phyloP scores from a whole-genome alignment of 2,329 filamentous ascomycete genomes.

The Fusarium subglutinans region DNA sequence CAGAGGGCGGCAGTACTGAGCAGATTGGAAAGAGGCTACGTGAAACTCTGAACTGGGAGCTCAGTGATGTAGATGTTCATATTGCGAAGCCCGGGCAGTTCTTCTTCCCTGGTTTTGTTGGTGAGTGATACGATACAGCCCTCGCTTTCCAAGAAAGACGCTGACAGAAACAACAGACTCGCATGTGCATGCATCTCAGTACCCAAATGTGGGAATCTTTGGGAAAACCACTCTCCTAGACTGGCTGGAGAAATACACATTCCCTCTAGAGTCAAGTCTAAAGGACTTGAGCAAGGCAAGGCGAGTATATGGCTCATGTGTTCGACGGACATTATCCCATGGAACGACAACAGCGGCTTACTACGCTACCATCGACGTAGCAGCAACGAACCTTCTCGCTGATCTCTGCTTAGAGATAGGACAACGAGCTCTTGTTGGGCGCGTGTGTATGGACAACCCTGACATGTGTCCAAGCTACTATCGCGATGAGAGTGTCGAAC shows the following conservation, averaged over 20 bases:
- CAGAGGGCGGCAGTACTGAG: conserved; percentile 45
- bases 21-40: conserved; percentile 48
- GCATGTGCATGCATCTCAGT: conserved; percentile 94
- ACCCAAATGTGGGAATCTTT: conserved; percentile 93
- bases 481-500: conserved; percentile 72
- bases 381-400: conserved; percentile 89
- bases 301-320: conserved; percentile 78
- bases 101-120: conserved; percentile 86
- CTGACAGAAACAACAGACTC: conserved; percentile 70
- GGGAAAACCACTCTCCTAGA: conserved; percentile 91
- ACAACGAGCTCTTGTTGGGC: conserved; percentile 89
- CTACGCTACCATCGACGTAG: conserved; percentile 88
- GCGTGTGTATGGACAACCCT: conserved; percentile 90
- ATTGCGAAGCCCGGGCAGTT: conserved; percentile 65
- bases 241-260: conserved; percentile 95
- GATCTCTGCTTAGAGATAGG: conserved; percentile 81
- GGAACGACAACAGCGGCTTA: conserved; percentile 96
- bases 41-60: conserved; percentile 57
- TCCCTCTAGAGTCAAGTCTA: conserved; percentile 87
- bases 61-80: conserved; percentile 50
- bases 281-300: conserved; percentile 68
- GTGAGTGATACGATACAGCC: conserved; percentile 52
- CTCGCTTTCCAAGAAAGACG: not conserved
- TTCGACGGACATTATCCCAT: conserved; percentile 83
- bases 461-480: conserved; percentile 78